Percentiles rank a stretch among this genome's conserved stretches.
Evolutionary conservation across 2,329 filamentous ascomycete genomes (phyloP).

Genomic region (Fusarium redolens): DNA sequence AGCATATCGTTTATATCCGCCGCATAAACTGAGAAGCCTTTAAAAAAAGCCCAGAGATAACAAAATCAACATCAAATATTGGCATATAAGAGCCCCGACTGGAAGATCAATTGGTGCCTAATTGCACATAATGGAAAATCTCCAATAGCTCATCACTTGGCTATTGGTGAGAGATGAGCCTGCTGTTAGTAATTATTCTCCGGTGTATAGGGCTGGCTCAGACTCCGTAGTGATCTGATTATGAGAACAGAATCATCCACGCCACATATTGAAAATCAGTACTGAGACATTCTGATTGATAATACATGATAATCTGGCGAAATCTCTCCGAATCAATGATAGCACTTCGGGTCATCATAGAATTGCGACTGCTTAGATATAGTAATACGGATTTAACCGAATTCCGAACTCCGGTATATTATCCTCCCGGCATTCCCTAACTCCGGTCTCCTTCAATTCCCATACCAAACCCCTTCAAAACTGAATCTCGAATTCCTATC

Average conservation of each 20-base stretch:
- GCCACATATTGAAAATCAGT: neutral
- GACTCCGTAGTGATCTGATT: neutral
- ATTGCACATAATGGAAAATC: neutral
- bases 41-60: neutral
- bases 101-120: neutral
- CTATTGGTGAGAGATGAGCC: neutral
- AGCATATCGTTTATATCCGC: neutral
- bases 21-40: neutral
- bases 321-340: neutral
- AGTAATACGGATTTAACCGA: conserved; percentile 23
- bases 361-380: neutral
- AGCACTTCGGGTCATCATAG: conserved; percentile 1
- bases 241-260: neutral
- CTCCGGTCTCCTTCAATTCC: conserved; percentile 14
- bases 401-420: conserved; percentile 17
- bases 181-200: neutral
- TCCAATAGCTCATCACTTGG: neutral
- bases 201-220: neutral
- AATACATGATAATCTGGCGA: neutral
- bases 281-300: neutral
- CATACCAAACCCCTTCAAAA: conserved; percentile 5
- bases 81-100: neutral
- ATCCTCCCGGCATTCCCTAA: conserved; percentile 5
- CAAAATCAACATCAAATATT: neutral
- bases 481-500: conserved; percentile 18